Evolutionary conservation across 768 basidiomycete species (phyloP), one percentile per base, ranked within the genome.

Genomic region (Trametes cinnabarina): DNA sequence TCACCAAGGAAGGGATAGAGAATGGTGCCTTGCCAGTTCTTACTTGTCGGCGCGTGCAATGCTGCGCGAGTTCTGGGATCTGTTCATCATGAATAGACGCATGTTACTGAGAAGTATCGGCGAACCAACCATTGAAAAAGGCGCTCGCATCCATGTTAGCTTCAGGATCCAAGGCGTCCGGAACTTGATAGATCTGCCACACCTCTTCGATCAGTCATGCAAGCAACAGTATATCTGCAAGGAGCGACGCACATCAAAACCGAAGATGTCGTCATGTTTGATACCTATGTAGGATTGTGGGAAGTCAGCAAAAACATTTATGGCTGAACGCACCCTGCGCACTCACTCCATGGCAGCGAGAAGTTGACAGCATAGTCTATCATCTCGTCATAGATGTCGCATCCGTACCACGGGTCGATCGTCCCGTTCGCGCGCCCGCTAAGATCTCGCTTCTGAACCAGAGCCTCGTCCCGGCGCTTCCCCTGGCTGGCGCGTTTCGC

Each of bases 281-380:
- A 34, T 15, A 22, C 43, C 44, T 58, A 7, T 32, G 43, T 7
- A 8, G 19, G 9, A 39, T 15, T 1, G 15, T n/a, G 10, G 17
- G 9, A 22, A 60, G 6, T 23, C n/a, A 23, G 41, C 39, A 23
- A 14, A 3, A 11, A 17, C 42, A 17, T 2, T n/a, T n/a, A n/a
- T 10, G 14, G 14, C 3, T 35, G 26, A 43, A 40, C 25, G 19
- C 22, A 20, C 26, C 22, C 25, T 22, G 25, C 28, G n/a, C 19
- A 67, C 74, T 20, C 35, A 75, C 73, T 69, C 81, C 80, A 82
- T 1, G 88, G 88, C 66, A 77, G 83, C 0, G 88, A 87, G 65
- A 77, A 89, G 66, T 90, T 91, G 57, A 83, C 50, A 15, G 87
- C 85, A 62, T 90, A 90, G 70, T 90, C 88, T 30, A 87, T 64